Base-by-base conservation (phyloP, 768 basidiomycete species). In the Lactarius psammicola region DNA sequence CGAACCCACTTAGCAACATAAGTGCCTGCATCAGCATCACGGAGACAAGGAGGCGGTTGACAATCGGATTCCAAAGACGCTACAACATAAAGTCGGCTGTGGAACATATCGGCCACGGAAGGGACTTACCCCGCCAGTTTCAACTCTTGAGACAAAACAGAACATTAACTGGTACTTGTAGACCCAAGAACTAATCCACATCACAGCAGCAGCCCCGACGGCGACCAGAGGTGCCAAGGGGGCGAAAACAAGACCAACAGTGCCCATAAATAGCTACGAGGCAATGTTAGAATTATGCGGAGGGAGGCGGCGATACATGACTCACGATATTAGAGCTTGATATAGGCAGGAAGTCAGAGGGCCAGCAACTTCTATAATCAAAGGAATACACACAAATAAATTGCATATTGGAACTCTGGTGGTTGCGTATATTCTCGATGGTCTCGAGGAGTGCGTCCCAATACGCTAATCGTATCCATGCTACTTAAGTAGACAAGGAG, bases 121-220 rank as follows among this genome's bases (percentile, higher is more conserved):
- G 62, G 59, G 5, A 84, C 90, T 69, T 75, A 94, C 92, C 36
- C 97, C 97, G 64, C 96, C 97, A 59, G 89, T 92, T 77, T 99
- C 97, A 17, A 94, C 90, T 68, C 87, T 87, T 7, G 94, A 87
- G 56, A 93, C 79, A 74, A 84, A 95, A 64, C 96, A 93, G 75
- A 96, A 98, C 87, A 98, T 94, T 58, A 98, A 80, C 79, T 95
- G 91, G 73, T 98, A 98, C 78, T 98, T 99, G 82, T 95, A 94
- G 26, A 93, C 90, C 81, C 87, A 87, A 6, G 88, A 90, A 67
- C 85, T 85, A 72, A 89, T 79, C 92, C 94, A 98, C 75, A 95
- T 91, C 26, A 97, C 93, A 36, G 89, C 74, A 3, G 88, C 88
- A 15, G 87, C 93, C 20, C 90, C 92, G 31, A 95, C 81, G 10